Conservation (phyloP, 2,329 filamentous ascomycete species). For the Trichoderma oligosporum region DNA sequence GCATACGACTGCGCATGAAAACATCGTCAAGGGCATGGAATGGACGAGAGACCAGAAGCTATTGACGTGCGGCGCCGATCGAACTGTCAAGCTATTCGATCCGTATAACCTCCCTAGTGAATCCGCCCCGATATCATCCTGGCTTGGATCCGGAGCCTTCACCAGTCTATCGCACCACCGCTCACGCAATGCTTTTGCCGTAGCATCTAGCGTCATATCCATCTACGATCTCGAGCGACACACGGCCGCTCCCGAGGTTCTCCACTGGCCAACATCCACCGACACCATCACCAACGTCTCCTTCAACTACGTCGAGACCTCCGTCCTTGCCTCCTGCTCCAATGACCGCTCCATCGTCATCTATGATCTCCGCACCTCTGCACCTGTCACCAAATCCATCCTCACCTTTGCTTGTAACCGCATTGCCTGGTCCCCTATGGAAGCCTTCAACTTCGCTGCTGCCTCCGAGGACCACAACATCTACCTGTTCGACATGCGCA, state of each 20-base stretch:
- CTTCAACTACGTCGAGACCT: constrained; percentile 94
- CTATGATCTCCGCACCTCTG: constrained; percentile 86
- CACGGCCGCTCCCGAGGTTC: constrained; percentile 73
- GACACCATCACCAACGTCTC: constrained; percentile 86
- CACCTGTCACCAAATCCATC: constrained; percentile 74
- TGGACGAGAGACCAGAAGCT: constrained; percentile 86
- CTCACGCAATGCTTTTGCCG: constrained; percentile 73
- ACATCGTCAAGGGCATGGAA: constrained; percentile 84
- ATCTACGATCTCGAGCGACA: constrained; percentile 85
- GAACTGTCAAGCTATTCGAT: constrained; percentile 85
- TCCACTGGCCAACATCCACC: constrained; percentile 81
- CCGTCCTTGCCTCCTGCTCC: constrained; percentile 78
- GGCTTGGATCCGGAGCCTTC: constrained; percentile 78
- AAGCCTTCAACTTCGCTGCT: constrained; percentile 90
- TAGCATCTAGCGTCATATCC: constrained; percentile 70
- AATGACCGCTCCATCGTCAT: constrained; percentile 83
- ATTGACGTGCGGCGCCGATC: constrained; percentile 81
- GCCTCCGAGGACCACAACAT: constrained; percentile 94
- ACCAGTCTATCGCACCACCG: constrained; percentile 82
- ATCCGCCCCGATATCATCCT: constrained; percentile 73
- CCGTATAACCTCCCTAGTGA: constrained; percentile 71
- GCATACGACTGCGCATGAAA: constrained; percentile 81
- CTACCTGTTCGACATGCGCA: constrained; percentile 86
- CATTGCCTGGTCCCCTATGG: constrained; percentile 92
- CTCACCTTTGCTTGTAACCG: constrained; percentile 80